phyloP scores from a whole-genome alignment of 148 eudicot species.

The Camellia sinensis region DNA sequence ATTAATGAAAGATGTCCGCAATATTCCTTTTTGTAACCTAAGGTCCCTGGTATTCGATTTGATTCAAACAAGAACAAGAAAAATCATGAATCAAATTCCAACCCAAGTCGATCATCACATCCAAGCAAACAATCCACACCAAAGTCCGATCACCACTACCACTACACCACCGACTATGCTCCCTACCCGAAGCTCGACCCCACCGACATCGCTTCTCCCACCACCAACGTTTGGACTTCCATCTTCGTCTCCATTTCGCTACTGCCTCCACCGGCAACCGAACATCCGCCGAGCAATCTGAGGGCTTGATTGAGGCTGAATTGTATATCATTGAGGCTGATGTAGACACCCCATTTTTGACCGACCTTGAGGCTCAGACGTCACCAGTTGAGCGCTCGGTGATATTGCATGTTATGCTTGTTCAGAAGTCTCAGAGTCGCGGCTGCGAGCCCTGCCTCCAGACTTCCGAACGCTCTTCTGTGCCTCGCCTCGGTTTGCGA shows the following conservation, averaged over 20 bases:
- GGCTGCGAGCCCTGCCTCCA: no score
- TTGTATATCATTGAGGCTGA: no score
- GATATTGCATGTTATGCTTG: no score
- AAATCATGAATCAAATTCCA: slow-evolving; percentile 3
- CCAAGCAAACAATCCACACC: neutral
- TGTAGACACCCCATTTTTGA: no score
- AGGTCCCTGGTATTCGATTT: neutral
- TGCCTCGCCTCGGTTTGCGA: no score
- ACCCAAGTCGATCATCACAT: neutral
- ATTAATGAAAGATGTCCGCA: no score
- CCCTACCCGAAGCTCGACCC: slow-evolving; percentile 82
- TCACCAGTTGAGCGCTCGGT: no score
- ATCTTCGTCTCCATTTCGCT: slow-evolving; percentile 17
- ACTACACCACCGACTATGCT: slow-evolving; percentile 34
- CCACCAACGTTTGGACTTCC: slow-evolving; percentile 25
- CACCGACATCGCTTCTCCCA: slow-evolving; percentile 60
- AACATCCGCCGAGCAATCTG: slow-evolving; percentile 9
- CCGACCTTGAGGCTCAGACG: no score
- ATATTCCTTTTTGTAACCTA: no score
- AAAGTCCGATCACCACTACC: neutral
- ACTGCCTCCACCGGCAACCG: neutral
- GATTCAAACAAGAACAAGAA: neutral
- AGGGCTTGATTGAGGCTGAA: neutral
- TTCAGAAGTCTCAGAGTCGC: no score
- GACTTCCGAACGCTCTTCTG: no score